Base-by-base conservation (phyloP, 495 filamentous ascomycete species). In the Trichoderma parareesei region DNA sequence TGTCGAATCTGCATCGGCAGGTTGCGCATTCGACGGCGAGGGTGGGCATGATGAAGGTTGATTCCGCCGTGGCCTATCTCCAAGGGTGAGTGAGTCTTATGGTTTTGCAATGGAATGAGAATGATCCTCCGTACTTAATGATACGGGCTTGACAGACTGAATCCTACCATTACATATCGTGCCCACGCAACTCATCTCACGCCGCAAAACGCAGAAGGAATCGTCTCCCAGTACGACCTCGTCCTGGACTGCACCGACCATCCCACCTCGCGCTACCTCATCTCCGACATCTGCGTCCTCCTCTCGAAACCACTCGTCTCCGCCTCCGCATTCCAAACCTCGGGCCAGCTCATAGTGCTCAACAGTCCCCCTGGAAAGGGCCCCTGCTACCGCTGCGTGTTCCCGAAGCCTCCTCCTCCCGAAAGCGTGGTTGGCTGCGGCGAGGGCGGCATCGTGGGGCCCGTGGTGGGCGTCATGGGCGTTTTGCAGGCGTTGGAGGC, bases 181-280 rank as follows among this genome's bases (percentile, higher is more conserved):
- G 69, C 85, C 2, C 78, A 96, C 71, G 68, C 71, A 14, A 76
- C 76, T 40, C 87, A 88, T 65, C 78, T 97, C 35, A 80, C 78
- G 0, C 81, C 90, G 0, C 72, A 83, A 65, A 88, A 84, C 60
- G 89, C 91, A 0, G 76, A 86, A 9, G 69, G 79, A 16, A 85
- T 87, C 46, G 87, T 93, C 63, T 63, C 74, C 0, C 66, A 75
- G 3, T 97, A 95, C 72, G 91, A 97, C 70, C 67, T 97, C 5
- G 84, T 98, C 37, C 83, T 98, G 38, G 94, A 98, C 74, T 98
- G 94, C 70, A 96, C 92, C 5, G 94, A 98, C 74, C 91, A 91
- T 64, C 94, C 93, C 0, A 87, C 88, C 5, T 88, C 92, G 0
- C 90, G 94, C 46, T 98, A 98, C 72, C 81, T 98, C 5, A 90